Evolutionary conservation across 2,329 filamentous ascomycete genomes (phyloP).

Genomic region (Monosporascus sp.): DNA sequence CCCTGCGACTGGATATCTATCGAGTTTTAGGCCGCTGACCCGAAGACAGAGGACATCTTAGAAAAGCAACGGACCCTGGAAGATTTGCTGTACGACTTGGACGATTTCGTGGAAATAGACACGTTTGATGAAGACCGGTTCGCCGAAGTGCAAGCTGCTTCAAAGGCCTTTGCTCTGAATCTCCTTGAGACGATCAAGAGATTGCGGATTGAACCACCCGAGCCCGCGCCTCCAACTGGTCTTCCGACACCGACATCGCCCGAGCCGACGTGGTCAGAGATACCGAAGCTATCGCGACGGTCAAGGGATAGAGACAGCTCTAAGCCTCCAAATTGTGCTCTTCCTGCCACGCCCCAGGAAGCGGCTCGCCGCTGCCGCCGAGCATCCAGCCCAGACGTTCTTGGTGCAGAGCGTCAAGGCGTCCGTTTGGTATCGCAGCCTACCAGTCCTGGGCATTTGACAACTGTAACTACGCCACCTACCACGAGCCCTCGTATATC

Average conservation of each 20-base stretch:
- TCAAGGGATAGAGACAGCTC: slow-evolving; percentile 6
- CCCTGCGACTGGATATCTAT: not conserved
- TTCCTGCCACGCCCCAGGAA: slow-evolving; percentile 2
- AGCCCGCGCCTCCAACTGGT: slow-evolving; percentile 1
- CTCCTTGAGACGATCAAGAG: slow-evolving; percentile 32
- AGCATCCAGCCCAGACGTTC: slow-evolving; percentile 16
- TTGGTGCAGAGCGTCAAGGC: slow-evolving; percentile 16
- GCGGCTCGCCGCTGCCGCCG: slow-evolving; percentile 5
- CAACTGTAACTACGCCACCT: not conserved
- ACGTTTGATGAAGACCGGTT: slow-evolving; percentile 33
- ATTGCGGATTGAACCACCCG: slow-evolving; percentile 20
- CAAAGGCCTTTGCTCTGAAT: slow-evolving; percentile 35
- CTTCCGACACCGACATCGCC: slow-evolving; percentile 11
- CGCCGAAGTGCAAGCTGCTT: slow-evolving; percentile 32
- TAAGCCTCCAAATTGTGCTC: slow-evolving; percentile 4
- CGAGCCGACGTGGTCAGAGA: slow-evolving; percentile 23
- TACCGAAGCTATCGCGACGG: slow-evolving; percentile 5
- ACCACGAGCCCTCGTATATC: slow-evolving; percentile 12
- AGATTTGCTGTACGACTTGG: slow-evolving; percentile 38
- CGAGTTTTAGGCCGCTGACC: slow-evolving; percentile 8
- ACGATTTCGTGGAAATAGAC: slow-evolving; percentile 35
- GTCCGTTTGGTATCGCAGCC: slow-evolving; percentile 13
- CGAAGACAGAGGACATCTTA: slow-evolving; percentile 12
- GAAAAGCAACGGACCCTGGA: slow-evolving; percentile 27
- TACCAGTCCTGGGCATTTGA: not conserved